A percentile compares a stretch with the other conserved stretches of the same genome.
Conservation (phyloP, 345 rosid genomes). For the Luvunga scandens region DNA sequence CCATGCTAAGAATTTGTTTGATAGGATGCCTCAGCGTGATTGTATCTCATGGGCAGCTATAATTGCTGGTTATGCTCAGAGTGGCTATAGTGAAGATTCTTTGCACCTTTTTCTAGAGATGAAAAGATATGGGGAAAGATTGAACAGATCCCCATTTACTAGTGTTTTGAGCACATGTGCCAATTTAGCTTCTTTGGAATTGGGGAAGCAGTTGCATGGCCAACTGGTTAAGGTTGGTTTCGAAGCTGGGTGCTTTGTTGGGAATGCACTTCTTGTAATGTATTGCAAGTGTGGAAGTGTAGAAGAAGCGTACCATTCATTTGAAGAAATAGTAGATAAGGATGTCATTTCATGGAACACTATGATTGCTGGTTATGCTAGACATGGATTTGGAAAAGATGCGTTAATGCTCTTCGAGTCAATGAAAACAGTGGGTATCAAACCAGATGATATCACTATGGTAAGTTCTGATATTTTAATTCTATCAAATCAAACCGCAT, state of each 20-base stretch:
- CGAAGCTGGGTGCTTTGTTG: slow-evolving; percentile 57
- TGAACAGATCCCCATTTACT: slow-evolving; percentile 60
- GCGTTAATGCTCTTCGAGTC: slow-evolving; percentile 54
- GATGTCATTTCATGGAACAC: slow-evolving; percentile 75
- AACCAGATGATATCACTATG: slow-evolving; percentile 64
- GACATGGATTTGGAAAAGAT: slow-evolving; percentile 61
- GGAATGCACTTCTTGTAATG: slow-evolving; percentile 70
- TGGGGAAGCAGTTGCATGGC: slow-evolving; percentile 68
- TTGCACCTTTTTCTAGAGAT: slow-evolving; percentile 45
- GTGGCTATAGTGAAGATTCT: slow-evolving; percentile 53
- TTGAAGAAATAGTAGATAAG: slow-evolving; percentile 53
- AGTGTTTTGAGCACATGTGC: slow-evolving; percentile 64
- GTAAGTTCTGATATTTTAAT: slow-evolving; percentile 19
- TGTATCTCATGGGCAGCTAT: slow-evolving; percentile 74
- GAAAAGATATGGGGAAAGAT: slow-evolving; percentile 60
- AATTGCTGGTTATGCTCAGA: slow-evolving; percentile 66
- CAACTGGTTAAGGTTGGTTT: slow-evolving; percentile 62
- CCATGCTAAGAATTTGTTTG: slow-evolving; percentile 47
- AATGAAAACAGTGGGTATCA: slow-evolving; percentile 49
- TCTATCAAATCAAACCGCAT: slow-evolving; percentile 38
- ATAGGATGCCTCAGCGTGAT: slow-evolving; percentile 55
- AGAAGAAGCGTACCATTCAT: slow-evolving; percentile 55
- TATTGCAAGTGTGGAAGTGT: slow-evolving; percentile 73
- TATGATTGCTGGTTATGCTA: slow-evolving; percentile 63
- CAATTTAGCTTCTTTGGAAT: slow-evolving; percentile 57